phyloP scores from a whole-genome alignment of 1,284 basidiomycete species.

The Tetrapyrgos nigripes region DNA sequence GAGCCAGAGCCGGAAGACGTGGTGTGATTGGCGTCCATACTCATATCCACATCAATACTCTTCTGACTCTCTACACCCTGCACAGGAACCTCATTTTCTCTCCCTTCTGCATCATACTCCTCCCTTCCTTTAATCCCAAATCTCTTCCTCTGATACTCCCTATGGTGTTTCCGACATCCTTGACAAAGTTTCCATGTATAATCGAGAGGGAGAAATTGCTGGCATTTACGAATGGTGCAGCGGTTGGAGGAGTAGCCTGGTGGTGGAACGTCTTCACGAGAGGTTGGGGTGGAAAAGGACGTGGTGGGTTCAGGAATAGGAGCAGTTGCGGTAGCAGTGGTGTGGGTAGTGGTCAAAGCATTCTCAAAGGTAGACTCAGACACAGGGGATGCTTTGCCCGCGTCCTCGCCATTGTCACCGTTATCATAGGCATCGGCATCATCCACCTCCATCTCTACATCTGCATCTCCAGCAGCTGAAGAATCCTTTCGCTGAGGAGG shows the following conservation, averaged over 20 bases:
- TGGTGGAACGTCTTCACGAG: not conserved
- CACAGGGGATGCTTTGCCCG: no score
- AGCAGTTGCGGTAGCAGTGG: not conserved
- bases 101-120: slow-evolving; percentile 23
- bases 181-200: slow-evolving; percentile 37
- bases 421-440: not conserved
- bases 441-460: not conserved
- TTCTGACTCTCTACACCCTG: no score
- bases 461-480: not conserved
- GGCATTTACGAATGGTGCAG: slow-evolving; percentile 17
- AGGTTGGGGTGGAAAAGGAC: not conserved
- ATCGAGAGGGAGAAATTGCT: slow-evolving; percentile 3
- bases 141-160: slow-evolving; percentile 31
- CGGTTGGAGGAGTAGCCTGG: slow-evolving; percentile 12
- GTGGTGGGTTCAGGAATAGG: not conserved
- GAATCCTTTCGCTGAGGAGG: no score
- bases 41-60: no score
- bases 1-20: no score
- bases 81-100: not conserved
- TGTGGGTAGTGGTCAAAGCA: not conserved
- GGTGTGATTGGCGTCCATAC: no score
- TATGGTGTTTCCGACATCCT: slow-evolving; percentile 34
- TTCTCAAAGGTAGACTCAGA: not conserved
- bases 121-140: slow-evolving; percentile 28
- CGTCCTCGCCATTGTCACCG: not conserved